Conservation (phyloP, 768 basidiomycete species). For the Tephrocybe sp. region DNA sequence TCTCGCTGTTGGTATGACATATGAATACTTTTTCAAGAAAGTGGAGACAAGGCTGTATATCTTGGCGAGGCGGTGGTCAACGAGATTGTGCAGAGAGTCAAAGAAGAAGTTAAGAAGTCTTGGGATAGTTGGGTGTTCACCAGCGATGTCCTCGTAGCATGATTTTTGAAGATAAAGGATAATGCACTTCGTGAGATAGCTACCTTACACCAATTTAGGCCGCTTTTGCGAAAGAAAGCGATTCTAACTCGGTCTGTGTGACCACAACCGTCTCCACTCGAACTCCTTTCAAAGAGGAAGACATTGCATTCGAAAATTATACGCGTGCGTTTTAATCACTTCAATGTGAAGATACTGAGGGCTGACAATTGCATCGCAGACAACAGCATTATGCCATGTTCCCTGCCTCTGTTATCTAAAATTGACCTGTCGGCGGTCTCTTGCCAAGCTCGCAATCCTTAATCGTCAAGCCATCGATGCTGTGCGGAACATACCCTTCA, state of each 20-base stretch:
- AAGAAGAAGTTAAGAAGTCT: background rate
- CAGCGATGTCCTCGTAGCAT: slow-evolving; percentile 5
- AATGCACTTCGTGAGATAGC: background rate
- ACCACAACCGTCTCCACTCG: background rate
- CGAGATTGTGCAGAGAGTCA: background rate
- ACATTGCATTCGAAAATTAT: slow-evolving; percentile 4
- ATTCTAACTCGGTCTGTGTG: background rate
- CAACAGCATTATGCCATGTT: slow-evolving; percentile 10
- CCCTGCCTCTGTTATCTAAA: slow-evolving; percentile 2
- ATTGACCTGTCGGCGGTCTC: background rate
- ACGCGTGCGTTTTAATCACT: background rate
- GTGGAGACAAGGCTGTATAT: background rate
- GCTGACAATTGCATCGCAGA: background rate
- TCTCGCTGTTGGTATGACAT: background rate
- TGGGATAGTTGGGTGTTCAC: slow-evolving; percentile 1
- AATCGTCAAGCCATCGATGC: slow-evolving; percentile 1
- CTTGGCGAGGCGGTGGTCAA: background rate
- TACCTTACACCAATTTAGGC: background rate
- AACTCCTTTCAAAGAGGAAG: background rate
- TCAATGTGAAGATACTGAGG: background rate
- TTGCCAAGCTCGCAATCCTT: slow-evolving; percentile 3
- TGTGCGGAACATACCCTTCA: slow-evolving; percentile 5
- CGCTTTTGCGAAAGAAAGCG: background rate
- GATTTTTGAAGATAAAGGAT: slow-evolving; percentile 7
- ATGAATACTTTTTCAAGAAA: background rate